Percentiles rank a stretch among this genome's conserved stretches.
Conservation (phyloP, 306 rosid genomes). For the Prinsepia uniflora region DNA sequence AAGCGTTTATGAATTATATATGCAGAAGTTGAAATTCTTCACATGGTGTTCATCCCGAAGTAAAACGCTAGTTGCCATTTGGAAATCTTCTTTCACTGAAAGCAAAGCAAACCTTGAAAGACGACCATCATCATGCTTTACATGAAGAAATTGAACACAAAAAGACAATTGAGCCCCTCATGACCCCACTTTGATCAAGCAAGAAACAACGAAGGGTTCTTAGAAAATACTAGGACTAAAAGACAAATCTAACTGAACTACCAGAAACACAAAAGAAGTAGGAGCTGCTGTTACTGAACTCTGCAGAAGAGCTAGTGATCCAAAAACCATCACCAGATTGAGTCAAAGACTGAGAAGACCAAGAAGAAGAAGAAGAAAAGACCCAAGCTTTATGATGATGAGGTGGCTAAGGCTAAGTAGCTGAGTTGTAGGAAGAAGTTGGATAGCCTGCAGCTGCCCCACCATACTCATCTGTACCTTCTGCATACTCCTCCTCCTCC, state of each 20-base stretch:
- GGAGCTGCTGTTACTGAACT: conserved; percentile 5
- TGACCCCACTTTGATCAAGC: conserved; percentile 20
- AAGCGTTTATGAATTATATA: not conserved
- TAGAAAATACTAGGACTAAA: not conserved
- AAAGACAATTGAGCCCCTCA: conserved; percentile 9
- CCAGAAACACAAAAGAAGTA: not conserved
- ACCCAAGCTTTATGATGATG: not conserved
- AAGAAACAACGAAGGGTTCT: conserved; percentile 9
- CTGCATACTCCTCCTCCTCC: conserved; percentile 23
- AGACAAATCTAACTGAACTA: not conserved
- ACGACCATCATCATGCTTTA: conserved; percentile 15
- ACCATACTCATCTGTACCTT: conserved; percentile 15
- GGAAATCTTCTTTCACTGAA: not conserved
- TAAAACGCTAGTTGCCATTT: conserved; percentile 5
- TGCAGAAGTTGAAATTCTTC: conserved; percentile 14
- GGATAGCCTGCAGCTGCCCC: conserved; percentile 4
- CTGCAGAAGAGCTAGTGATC: not conserved
- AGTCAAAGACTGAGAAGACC: not conserved
- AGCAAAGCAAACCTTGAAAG: not conserved
- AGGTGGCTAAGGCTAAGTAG: conserved; percentile 2
- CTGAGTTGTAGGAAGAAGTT: conserved; percentile 15
- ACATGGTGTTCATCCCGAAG: conserved; percentile 5
- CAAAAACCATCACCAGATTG: not conserved
- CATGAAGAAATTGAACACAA: conserved; percentile 28
- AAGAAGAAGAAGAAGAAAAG: not conserved